Conservation (phyloP, 768 basidiomycete species). For the Leccinum longicurvipes region DNA sequence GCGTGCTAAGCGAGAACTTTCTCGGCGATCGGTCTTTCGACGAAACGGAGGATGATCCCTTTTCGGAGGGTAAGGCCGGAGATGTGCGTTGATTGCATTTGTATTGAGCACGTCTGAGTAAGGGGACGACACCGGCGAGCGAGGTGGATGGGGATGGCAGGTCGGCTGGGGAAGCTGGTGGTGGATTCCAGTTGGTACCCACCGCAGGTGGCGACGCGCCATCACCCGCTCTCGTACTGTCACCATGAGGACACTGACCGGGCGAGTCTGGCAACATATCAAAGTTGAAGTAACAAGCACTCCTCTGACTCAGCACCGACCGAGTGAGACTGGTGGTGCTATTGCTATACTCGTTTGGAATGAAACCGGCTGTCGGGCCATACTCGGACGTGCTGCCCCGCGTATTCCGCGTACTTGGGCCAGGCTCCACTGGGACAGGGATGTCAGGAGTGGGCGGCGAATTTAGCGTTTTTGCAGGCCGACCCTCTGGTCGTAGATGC, state of each 20-base stretch:
- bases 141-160: neutral
- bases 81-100: constrained; percentile 26
- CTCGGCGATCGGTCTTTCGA: neutral
- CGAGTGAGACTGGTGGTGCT: constrained; percentile 7
- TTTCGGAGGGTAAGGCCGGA: neutral
- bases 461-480: neutral
- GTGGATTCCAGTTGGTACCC: no score
- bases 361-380: constrained; percentile 31
- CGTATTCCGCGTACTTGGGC: neutral
- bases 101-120: constrained; percentile 26
- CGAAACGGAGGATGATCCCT: neutral
- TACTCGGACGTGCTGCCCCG: constrained; percentile 6
- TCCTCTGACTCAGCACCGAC: constrained; percentile 17
- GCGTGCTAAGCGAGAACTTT: constrained; percentile 6
- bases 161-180: neutral
- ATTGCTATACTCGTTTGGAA: constrained; percentile 14
- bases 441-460: neutral
- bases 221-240: neutral
- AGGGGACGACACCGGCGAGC: constrained; percentile 2
- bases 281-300: constrained; percentile 26
- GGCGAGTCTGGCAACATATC: constrained; percentile 20
- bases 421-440: neutral
- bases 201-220: neutral
- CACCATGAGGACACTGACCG: neutral
- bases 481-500: constrained; percentile 10